Percentiles rank a stretch among this genome's conserved stretches.
Conservation (phyloP, 2,329 filamentous ascomycete species). For the Alternaria infectoria region DNA sequence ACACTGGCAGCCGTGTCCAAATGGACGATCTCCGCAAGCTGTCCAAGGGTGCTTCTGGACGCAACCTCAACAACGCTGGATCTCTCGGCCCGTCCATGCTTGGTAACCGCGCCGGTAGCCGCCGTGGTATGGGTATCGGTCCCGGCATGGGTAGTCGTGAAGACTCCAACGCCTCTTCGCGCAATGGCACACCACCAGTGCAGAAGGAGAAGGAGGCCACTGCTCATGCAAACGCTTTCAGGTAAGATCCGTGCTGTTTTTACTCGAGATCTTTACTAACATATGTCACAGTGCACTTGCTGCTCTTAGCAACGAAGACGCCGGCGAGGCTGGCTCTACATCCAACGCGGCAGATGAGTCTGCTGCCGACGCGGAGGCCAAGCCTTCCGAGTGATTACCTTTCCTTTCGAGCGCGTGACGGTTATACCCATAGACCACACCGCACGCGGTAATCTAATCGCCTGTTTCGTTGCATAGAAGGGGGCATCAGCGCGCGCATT, state of each 20-base stretch:
- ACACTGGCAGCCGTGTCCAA: constrained; percentile 79
- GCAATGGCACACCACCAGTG: constrained; percentile 83
- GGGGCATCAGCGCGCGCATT: constrained; percentile 49
- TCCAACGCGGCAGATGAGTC: constrained; percentile 63
- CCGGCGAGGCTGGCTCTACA: constrained; percentile 67
- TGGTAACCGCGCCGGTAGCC: constrained; percentile 87
- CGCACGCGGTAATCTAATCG: constrained; percentile 49
- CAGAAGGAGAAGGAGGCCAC: constrained; percentile 69
- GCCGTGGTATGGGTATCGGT: constrained; percentile 76
- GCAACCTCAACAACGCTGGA: constrained; percentile 61
- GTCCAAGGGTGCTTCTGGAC: constrained; percentile 64
- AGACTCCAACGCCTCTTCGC: constrained; percentile 85
- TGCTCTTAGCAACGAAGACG: constrained; percentile 62
- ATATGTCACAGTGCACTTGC: constrained; percentile 57
- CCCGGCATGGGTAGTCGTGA: constrained; percentile 74
- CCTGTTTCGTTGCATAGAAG: constrained; percentile 50
- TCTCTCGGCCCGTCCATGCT: constrained; percentile 84
- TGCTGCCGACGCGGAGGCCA: constrained; percentile 33
- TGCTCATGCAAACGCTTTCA: constrained; percentile 84
- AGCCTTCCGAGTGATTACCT: constrained; percentile 48
- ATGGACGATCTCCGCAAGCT: constrained; percentile 91
- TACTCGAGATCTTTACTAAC: constrained; percentile 18
- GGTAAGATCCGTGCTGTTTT: constrained; percentile 64
- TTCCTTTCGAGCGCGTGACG: constrained; percentile 43
- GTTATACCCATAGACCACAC: constrained; percentile 45